Base-by-base conservation (phyloP, 352 stramenopile genomes). In the Phytophthora nicotianae region DNA sequence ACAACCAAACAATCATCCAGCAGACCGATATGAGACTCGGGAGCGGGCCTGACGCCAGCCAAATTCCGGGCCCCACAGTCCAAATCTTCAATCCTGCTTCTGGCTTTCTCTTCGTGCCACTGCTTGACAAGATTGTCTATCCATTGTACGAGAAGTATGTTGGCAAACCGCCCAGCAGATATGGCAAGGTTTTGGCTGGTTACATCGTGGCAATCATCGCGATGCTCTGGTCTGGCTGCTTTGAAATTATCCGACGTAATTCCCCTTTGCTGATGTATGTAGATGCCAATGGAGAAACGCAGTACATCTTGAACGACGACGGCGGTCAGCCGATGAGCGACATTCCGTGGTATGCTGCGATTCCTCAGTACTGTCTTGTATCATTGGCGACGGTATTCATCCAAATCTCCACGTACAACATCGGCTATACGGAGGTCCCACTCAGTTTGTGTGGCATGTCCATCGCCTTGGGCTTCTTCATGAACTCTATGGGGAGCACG, bases 1-100 rank as follows among this genome's bases (percentile, higher is more conserved):
- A 89, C 63, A 83, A 85, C 63, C 80, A 89, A 64, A 69, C 74
- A 13, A 89, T 89, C 58, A 81, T 75, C 20, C 80, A 89, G 65
- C 77, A 89, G 57, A 79, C 66, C 40, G 80, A 89, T 60, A 50
- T 86, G 54, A 78, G 80, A 26, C 72, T 79, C 29, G 68, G 63
- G 59, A 68, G 49, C 50, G 64, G 67, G 32, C 60, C 60, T 1
- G 56, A 81, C 56, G 72, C 66, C 45, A 73, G 37, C 4, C 79
- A 88, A 62, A 69, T 88, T 23, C 72, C 79, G 13, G 79, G 79
- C 23, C 71, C 75, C 23, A 79, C 75, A 45, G 58, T 88, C 4
- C 71, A 70, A 11, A 62, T 83, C n/a, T 83, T 82, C 38, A 67
- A 87, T 56, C 75, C 76, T 3, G 62, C 70, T 35, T 62, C 66